Evolutionary conservation across 768 basidiomycete genomes (phyloP).

Genomic region (Pisolithus marmoratus): DNA sequence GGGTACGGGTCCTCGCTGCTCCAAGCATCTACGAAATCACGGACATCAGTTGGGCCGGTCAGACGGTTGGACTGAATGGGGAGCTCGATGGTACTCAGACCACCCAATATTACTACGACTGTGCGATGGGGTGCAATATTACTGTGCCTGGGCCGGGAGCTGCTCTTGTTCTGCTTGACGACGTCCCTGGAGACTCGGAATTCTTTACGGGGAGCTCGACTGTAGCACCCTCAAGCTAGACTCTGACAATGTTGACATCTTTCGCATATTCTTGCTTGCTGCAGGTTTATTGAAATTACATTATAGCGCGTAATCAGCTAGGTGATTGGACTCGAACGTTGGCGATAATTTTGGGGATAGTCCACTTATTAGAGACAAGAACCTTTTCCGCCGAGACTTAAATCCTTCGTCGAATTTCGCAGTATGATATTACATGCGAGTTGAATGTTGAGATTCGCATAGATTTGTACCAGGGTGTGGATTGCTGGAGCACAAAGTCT

Average conservation of each 20-base stretch:
- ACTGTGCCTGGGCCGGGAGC: slow-evolving; percentile 32
- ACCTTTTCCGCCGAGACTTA: too few relatives aligned
- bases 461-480: too few relatives aligned
- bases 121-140: slow-evolving; percentile 25
- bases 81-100: slow-evolving; percentile 24
- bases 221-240: background rate
- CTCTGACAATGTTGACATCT: background rate
- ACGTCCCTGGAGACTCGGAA: background rate
- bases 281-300: too few relatives aligned
- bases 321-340: too few relatives aligned
- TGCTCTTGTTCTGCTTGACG: slow-evolving; percentile 23
- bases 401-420: too few relatives aligned
- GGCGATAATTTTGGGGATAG: too few relatives aligned
- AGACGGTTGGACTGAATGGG: slow-evolving; percentile 28
- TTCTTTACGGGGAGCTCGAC: slow-evolving; percentile 7
- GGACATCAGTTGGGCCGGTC: slow-evolving; percentile 33
- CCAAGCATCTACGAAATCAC: slow-evolving; percentile 23
- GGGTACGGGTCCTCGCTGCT: slow-evolving; percentile 24
- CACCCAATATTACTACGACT: slow-evolving; percentile 16
- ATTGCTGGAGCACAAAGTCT: too few relatives aligned
- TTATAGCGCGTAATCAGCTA: too few relatives aligned
- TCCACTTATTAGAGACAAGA: too few relatives aligned
- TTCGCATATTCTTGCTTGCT: background rate
- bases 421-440: too few relatives aligned
- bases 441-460: too few relatives aligned